These are phyloP conservation scores for Phialophora verrucosa DNA, from an alignment of 2,329 filamentous ascomycete genomes.

Conservation along the genomic window DNA sequence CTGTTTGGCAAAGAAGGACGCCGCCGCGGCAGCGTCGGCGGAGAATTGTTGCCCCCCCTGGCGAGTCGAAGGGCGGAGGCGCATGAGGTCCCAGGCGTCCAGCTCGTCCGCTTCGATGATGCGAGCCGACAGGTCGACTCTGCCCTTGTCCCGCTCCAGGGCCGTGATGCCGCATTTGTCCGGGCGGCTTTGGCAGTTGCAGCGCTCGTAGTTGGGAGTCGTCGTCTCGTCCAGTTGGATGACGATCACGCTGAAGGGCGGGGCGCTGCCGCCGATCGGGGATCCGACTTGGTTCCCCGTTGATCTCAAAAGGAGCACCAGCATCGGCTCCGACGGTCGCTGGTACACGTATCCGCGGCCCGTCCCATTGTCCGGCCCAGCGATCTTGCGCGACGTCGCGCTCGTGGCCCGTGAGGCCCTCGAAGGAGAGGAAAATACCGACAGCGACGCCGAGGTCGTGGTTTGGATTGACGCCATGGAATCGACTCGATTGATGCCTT, in stretches of 20 bases:
- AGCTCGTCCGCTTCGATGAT: slow-evolving; percentile 5
- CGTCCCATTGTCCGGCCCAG: neutral
- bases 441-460: neutral
- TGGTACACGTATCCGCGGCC: slow-evolving; percentile 1
- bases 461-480: slow-evolving; percentile 1
- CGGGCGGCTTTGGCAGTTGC: slow-evolving; percentile 3
- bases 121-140: neutral
- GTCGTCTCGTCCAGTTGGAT: slow-evolving; percentile 7
- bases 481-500: neutral
- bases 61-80: neutral
- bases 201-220: slow-evolving; percentile 4
- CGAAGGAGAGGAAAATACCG: neutral
- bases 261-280: neutral
- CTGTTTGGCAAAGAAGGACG: neutral
- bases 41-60: neutral
- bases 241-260: neutral
- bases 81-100: slow-evolving; percentile 4
- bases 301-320: neutral
- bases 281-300: neutral
- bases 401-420: neutral
- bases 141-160: slow-evolving; percentile 2
- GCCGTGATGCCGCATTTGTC: slow-evolving; percentile 1
- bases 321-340: neutral
- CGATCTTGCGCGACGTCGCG: neutral
- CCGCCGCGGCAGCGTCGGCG: neutral